phyloP scores from a whole-genome alignment of 1,284 basidiomycete genomes.

The Puccinia polysora region DNA sequence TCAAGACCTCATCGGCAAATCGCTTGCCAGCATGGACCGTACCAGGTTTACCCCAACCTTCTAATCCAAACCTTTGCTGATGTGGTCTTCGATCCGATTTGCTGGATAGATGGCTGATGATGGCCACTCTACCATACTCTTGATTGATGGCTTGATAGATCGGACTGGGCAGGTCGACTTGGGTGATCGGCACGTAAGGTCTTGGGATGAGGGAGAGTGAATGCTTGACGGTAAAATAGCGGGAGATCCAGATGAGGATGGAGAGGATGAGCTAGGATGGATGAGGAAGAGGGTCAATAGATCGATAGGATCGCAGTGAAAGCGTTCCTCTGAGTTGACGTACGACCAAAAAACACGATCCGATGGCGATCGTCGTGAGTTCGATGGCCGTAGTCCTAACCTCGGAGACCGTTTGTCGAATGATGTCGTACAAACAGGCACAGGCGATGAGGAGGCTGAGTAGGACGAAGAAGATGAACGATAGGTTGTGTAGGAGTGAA shows the following conservation, averaged over 20 bases:
- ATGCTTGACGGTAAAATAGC: slow-evolving; percentile 3
- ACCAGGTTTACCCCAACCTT: background rate
- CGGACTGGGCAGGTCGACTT: background rate
- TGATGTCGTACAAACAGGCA: background rate
- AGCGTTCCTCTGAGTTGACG: background rate
- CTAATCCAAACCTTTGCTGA: background rate
- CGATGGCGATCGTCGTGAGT: background rate
- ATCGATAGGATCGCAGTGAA: no score
- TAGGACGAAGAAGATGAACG: slow-evolving; percentile 11
- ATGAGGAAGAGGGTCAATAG: background rate
- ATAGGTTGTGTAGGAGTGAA: background rate
- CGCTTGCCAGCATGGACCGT: background rate
- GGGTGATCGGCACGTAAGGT: slow-evolving; percentile 6
- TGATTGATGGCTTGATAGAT: slow-evolving; percentile 19
- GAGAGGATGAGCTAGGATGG: background rate
- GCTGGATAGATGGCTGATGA: background rate
- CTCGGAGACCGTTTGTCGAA: background rate
- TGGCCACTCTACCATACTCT: slow-evolving; percentile 4
- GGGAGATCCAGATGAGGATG: slow-evolving; percentile 1
- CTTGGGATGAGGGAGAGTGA: slow-evolving; percentile 1
- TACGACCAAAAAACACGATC: slow-evolving; percentile 6
- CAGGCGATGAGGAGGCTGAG: background rate
- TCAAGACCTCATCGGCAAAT: background rate
- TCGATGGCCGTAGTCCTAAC: background rate
- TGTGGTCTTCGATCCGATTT: background rate